Evolutionary conservation across 148 eudicot species (phyloP), one percentile per base, ranked within the genome.

Genomic region (Rhododendron griersonianum): DNA sequence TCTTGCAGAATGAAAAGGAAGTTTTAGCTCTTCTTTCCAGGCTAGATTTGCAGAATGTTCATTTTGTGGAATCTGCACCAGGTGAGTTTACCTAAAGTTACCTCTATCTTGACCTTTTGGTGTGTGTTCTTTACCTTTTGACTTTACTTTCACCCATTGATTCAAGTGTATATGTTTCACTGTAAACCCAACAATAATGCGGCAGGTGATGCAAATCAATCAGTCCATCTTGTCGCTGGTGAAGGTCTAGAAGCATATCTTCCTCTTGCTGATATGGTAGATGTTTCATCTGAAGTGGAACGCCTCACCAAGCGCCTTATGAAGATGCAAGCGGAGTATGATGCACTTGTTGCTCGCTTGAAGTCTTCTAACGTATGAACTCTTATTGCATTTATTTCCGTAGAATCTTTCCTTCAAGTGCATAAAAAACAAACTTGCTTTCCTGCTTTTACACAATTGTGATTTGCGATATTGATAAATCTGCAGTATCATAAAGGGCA

Each of bases 181-280:
- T 77, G 13, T 83, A 39, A 84, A 80, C 65, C 76, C 74, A 67
- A 23, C n/a, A 14, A 37, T 55, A n/a, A 83, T 87, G 73, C 37
- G 82, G 19, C 93, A 98, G 99, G 89, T 80, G 93, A 95, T 89
- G 99, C 95, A 86, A 93, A 89, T 89, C 95, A 91, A 87, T 98
- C 96, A n/a, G 94, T 98, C 81, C 99, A 98, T 88, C 93, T 98
- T 78, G 99, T 98, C 84, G 98, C 94, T 35, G 92, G 98, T 86
- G 99, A 98, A 86, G 98, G 98, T 33, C 91, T 98, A 85, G 99
- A 98, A 88, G 96, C 99, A n/a, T 98, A 95, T 89, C 96, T 98
- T 81, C 99, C 99, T 86, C 95, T 98, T 80, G 96, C 98, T 77
- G 98, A 90, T 89, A 93, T 98, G 99, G 96, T 98, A 61, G 99